Evolutionary conservation across 768 basidiomycete genomes (phyloP), one percentile per base, ranked within the genome.

Genomic region (Sutorius australiensis): DNA sequence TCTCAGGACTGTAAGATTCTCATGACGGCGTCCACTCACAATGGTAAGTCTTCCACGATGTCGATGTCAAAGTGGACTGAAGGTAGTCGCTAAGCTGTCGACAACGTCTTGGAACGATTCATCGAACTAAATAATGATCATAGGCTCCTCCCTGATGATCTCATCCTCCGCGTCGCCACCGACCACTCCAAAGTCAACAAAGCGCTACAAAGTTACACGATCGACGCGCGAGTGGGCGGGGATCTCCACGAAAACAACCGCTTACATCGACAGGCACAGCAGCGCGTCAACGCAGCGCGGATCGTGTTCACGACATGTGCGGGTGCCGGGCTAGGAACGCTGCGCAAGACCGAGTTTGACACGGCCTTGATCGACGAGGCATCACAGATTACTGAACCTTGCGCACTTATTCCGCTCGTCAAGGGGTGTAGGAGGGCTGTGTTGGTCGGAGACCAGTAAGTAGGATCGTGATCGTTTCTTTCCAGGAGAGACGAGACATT

Each of bases 21-120:
- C 24, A 84, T 86, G 83, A 83, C 84, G 0, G 84, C 85, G 0
- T 87, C 86, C 0, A 86, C 84, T 0, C 83, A 85, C 58, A 86
- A 86, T 53, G 84, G 84, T 80, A 59, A 55, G 53, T 28, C 2
- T 16, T 16, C 19, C 27, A 3, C 19, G 33, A 33, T 6, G 9
- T 12, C 14, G n/a, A 34, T 11, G 16, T 24, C 33, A 6, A 27
- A 21, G 31, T 11, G 17, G 28, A 14, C n/a, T 43, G n/a, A 40
- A 39, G 44, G 4, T 32, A 21, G 11, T n/a, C 8, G 12, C 19
- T n/a, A 38, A 85, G 85, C 85, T 14, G 83, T 86, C 6, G 86
- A 86, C 62, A 87, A 86, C 36, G 84, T 87, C 6, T 66, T 86
- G 13, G 82, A 87, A 61, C 76, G 83, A 7, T 85, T 87, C 61